Base-by-base conservation (phyloP, 1,139 yeast species). In the Yamadazyma friedrichii region DNA sequence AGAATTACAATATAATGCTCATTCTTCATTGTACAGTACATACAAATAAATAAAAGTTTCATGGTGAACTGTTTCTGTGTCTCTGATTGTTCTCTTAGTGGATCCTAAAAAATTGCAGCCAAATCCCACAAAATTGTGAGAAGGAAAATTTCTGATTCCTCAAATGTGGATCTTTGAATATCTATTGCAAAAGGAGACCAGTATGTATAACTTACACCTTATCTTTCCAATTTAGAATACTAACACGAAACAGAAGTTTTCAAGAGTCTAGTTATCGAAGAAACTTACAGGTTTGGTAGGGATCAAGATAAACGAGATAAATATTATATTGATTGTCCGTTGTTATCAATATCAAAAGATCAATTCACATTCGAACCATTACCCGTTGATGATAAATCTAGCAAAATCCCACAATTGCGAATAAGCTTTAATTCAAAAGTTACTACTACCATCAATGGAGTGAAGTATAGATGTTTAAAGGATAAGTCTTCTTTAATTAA, bases 401-500 rank as follows among this genome's bases (percentile, higher is more conserved):
- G 35, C 15, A 8, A 15, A 41, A 27, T 56, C 9, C 43, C 71
- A 1, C 53, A 56, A 11, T 43, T 67, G 11, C 26, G 24, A 1
- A 41, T 68, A 10, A 46, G 49, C 6, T 50, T 68, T 9, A 49
- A 58, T n/a, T 59, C 72, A 3, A 52, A 64, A 31, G 71, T 71
- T 1, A 53, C 59, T 31, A 57, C 69, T 0, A 49, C 43, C 6
- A 58, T 69, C 29, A 66, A 67, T 49, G 67, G 62, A 1, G 44
- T 47, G 2, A 50, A 51, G 10, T 54, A 53, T 41, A 61, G 59
- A 34, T 47, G 65, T 10, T 15, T 20, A 15, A 29, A 32, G 10
- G 32, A 27, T 17, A 27, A 16, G 15, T 15, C 38, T 15, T 31
- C 32, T 26, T 25, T 27, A n/a, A 11, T 27, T 35, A 31, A 35